These are phyloP conservation scores for Euphorbia pulcherrima DNA, from an alignment of 345 rosid species.

Conservation along the genomic window DNA sequence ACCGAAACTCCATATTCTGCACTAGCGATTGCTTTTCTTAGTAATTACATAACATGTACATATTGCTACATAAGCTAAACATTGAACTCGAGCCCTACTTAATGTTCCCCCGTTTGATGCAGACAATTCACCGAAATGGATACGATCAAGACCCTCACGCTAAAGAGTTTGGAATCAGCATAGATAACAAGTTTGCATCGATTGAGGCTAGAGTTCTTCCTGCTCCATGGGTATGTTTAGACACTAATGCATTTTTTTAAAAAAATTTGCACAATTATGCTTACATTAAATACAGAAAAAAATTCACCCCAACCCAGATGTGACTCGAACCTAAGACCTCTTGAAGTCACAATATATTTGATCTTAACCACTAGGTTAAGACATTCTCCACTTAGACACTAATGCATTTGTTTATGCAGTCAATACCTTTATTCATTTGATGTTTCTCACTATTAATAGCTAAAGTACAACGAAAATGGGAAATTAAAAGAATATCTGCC, in stretches of 20 bases:
- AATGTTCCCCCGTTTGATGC: not conserved
- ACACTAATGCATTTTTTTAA: not conserved
- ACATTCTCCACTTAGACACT: no score
- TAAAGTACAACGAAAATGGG: slow-evolving; percentile 40
- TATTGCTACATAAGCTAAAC: not conserved
- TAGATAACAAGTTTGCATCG: slow-evolving; percentile 30
- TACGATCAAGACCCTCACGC: slow-evolving; percentile 33
- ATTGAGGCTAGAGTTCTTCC: slow-evolving; percentile 44
- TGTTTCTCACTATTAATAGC: slow-evolving; percentile 14
- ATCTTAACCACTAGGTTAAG: no score
- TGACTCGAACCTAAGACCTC: no score
- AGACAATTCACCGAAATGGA: slow-evolving; percentile 31
- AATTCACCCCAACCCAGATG: no score
- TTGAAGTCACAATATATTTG: no score
- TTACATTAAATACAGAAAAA: no score
- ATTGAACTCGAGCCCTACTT: no score
- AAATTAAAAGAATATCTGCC: slow-evolving; percentile 36
- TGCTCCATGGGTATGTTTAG: slow-evolving; percentile 39
- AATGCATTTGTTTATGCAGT: not conserved
- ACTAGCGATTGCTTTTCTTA: no score
- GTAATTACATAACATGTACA: not conserved
- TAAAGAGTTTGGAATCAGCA: slow-evolving; percentile 38
- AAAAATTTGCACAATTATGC: no score
- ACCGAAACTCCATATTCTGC: no score
- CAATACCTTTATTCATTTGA: slow-evolving; percentile 4